phyloP scores from a whole-genome alignment of 441 rosid species.

The Viola pubescens region DNA sequence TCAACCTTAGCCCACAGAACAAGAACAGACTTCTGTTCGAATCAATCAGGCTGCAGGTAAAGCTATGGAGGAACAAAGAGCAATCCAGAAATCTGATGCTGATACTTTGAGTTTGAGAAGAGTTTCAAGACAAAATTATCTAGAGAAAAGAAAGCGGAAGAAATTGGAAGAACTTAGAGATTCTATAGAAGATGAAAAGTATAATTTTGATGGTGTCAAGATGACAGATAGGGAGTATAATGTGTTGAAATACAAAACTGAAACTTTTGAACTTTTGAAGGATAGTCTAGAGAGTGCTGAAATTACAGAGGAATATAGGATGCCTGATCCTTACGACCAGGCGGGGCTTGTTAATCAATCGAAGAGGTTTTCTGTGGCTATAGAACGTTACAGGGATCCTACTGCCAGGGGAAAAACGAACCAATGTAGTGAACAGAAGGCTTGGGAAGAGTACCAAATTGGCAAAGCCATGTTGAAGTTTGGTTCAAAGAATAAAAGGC shows the following conservation, averaged over 20 bases:
- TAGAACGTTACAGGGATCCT: slow-evolving; percentile 83
- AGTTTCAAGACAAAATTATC: slow-evolving; percentile 68
- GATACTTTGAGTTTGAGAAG: slow-evolving; percentile 38
- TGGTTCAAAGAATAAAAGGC: slow-evolving; percentile 80
- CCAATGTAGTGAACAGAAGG: slow-evolving; percentile 98
- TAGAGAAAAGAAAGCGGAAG: slow-evolving; percentile 30
- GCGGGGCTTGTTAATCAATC: slow-evolving; percentile 83
- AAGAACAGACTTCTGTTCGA: no score
- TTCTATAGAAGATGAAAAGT: slow-evolving; percentile 44
- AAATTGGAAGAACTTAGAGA: slow-evolving; percentile 35
- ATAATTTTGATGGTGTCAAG: slow-evolving; percentile 66
- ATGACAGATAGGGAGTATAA: slow-evolving; percentile 66
- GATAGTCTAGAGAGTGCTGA: slow-evolving; percentile 68
- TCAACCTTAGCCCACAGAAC: no score
- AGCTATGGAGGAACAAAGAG: slow-evolving; percentile 31
- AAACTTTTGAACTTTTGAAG: slow-evolving; percentile 75
- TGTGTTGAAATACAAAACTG: slow-evolving; percentile 68
- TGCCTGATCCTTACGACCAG: slow-evolving; percentile 95
- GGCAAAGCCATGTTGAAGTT: slow-evolving; percentile 72
- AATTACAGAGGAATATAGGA: slow-evolving; percentile 68
- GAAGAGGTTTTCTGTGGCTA: slow-evolving; percentile 86
- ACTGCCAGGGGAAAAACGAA: slow-evolving; percentile 78
- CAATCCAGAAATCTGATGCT: slow-evolving; percentile 59
- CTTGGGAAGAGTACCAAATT: slow-evolving; percentile 99
- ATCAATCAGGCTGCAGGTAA: no score